Conservation (phyloP, 169 alveolate species). For the Plasmodium berghei region DNA sequence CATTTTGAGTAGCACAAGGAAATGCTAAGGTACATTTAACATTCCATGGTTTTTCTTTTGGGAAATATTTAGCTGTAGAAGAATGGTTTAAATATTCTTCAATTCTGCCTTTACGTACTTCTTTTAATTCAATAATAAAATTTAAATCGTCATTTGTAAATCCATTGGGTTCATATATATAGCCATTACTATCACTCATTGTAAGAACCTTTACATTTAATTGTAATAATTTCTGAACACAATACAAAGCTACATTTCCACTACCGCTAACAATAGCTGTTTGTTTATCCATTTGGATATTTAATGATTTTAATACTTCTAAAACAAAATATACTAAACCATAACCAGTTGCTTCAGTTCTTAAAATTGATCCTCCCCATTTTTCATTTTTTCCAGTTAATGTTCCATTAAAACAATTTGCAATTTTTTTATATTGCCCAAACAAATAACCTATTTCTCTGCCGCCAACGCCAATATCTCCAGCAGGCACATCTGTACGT, state of each 20-base stretch:
- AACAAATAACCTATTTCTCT: conserved; percentile 90
- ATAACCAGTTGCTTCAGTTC: conserved; percentile 92
- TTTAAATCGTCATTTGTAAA: conserved; percentile 81
- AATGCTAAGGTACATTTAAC: conserved; percentile 85
- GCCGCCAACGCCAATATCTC: conserved; percentile 92
- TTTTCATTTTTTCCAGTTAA: conserved; percentile 88
- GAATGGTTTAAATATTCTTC: conserved; percentile 79
- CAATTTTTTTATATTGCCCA: conserved; percentile 89
- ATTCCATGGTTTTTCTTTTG: conserved; percentile 83
- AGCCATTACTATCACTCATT: conserved; percentile 87
- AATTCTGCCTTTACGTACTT: conserved; percentile 77
- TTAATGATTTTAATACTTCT: conserved; percentile 77
- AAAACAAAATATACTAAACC: conserved; percentile 89
- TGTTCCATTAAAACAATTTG: conserved; percentile 84
- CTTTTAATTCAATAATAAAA: conserved; percentile 79
- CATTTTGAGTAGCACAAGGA: conserved; percentile 92
- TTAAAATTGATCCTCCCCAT: conserved; percentile 90
- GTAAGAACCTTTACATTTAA: conserved; percentile 89
- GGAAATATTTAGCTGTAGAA: conserved; percentile 77
- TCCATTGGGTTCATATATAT: conserved; percentile 83
- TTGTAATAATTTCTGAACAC: conserved; percentile 86
- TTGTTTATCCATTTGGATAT: conserved; percentile 79
- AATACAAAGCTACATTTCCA: conserved; percentile 90
- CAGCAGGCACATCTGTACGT: conserved; percentile 91
- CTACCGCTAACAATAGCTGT: conserved; percentile 88